Evolutionary conservation across 1,139 yeast genomes (phyloP).

Genomic region (Eremothecium coryli): DNA sequence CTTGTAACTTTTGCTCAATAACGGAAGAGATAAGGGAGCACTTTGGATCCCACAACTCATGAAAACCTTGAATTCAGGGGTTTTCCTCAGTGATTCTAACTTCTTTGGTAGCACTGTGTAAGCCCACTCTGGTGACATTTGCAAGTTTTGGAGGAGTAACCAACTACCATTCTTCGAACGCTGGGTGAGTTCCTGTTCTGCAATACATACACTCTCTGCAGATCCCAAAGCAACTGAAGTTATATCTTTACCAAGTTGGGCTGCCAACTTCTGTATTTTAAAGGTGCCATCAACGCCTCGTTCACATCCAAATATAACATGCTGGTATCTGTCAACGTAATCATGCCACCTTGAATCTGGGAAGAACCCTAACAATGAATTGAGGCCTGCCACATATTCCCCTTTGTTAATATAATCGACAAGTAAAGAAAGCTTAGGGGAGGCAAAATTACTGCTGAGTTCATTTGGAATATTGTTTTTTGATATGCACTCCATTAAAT

Average conservation of each 20-base stretch:
- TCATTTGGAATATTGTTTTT: not conserved
- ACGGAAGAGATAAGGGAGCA: slow-evolving; percentile 39
- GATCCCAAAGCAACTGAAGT: slow-evolving; percentile 67
- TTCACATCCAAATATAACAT: slow-evolving; percentile 46
- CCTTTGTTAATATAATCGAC: not conserved
- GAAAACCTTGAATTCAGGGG: slow-evolving; percentile 14
- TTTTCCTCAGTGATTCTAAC: slow-evolving; percentile 9
- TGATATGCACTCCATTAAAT: slow-evolving; percentile 1
- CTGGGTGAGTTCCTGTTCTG: slow-evolving; percentile 43
- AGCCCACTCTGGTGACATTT: slow-evolving; percentile 60
- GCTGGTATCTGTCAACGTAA: not conserved
- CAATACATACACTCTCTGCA: slow-evolving; percentile 50
- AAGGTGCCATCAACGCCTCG: slow-evolving; percentile 62
- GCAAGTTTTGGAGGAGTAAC: slow-evolving; percentile 72
- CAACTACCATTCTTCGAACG: slow-evolving; percentile 46
- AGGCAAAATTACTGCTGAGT: not conserved
- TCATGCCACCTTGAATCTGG: slow-evolving; percentile 3
- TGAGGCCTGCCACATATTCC: not conserved
- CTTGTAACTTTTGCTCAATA: slow-evolving; percentile 33
- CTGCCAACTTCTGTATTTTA: slow-evolving; percentile 42
- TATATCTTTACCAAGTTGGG: slow-evolving; percentile 25
- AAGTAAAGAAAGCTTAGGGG: not conserved
- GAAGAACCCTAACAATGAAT: not conserved
- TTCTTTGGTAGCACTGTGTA: slow-evolving; percentile 26
- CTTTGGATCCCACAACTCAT: slow-evolving; percentile 19